A percentile compares a stretch with the other conserved stretches of the same genome.
Evolutionary conservation across 2,329 filamentous ascomycete species (phyloP).

Genomic region (Ophiognomonia clavigignenti-juglandacearum): DNA sequence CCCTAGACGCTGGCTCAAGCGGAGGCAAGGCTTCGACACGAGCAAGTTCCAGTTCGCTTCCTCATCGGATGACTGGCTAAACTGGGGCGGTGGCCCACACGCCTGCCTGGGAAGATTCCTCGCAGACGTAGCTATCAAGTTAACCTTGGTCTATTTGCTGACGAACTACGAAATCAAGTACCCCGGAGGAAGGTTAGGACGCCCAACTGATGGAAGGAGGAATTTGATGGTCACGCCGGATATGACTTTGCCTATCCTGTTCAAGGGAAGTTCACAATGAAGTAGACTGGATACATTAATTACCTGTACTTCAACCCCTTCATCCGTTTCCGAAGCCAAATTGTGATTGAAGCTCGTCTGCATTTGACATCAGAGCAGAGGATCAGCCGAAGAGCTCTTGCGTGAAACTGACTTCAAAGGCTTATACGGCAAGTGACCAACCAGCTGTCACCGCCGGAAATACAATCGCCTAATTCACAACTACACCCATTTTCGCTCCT

Average conservation of each 20-base stretch:
- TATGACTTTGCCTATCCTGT: slow-evolving; percentile 4
- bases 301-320: no score
- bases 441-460: no score
- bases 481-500: no score
- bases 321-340: no score
- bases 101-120: slow-evolving; percentile 18
- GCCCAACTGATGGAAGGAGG: slow-evolving; percentile 12
- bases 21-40: slow-evolving; percentile 12
- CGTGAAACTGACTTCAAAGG: no score
- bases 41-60: slow-evolving; percentile 22
- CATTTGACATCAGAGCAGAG: no score
- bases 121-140: slow-evolving; percentile 14
- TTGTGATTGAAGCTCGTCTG: no score
- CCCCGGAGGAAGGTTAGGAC: slow-evolving; percentile 4
- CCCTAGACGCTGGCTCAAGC: slow-evolving; percentile 17
- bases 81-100: slow-evolving; percentile 20
- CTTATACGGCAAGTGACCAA: no score
- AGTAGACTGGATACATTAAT: background rate
- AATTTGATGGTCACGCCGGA: slow-evolving; percentile 5
- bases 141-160: slow-evolving; percentile 19
- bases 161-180: slow-evolving; percentile 21
- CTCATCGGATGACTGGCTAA: slow-evolving; percentile 18
- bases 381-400: no score
- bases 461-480: no score
- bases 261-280: slow-evolving; percentile 7